Conservation (phyloP, 352 stramenopile species). For the Phytopythium chamaehyphon region DNA sequence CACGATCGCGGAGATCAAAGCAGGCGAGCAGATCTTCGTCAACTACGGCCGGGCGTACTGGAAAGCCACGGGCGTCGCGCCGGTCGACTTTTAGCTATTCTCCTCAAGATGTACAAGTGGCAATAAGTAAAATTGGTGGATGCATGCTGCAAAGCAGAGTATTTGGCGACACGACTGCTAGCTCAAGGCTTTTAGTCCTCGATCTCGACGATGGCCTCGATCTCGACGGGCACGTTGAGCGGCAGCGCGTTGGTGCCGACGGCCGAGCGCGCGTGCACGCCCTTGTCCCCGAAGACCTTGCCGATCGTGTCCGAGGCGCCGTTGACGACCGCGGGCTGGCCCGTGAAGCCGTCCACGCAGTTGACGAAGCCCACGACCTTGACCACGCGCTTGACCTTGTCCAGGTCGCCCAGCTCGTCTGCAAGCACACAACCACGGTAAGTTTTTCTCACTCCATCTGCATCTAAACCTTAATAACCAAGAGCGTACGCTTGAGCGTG, state of each 20-base stretch:
- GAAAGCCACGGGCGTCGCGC: slow-evolving; percentile 52
- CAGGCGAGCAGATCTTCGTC: slow-evolving; percentile 68
- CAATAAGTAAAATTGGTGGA: background rate
- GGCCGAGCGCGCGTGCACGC: slow-evolving; percentile 90
- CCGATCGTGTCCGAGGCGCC: slow-evolving; percentile 92
- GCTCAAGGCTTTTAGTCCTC: slow-evolving; percentile 52
- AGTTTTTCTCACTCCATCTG: background rate
- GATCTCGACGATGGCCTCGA: slow-evolving; percentile 96
- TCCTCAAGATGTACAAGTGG: background rate
- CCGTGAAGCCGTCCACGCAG: slow-evolving; percentile 90
- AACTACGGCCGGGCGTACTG: slow-evolving; percentile 72
- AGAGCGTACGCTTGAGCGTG: slow-evolving; percentile 84
- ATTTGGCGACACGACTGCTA: too few relatives aligned
- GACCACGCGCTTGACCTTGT: slow-evolving; percentile 92
- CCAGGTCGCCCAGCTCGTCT: slow-evolving; percentile 89
- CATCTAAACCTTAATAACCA: too few relatives aligned
- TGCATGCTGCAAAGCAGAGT: slow-evolving; percentile 4
- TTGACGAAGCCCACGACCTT: slow-evolving; percentile 97
- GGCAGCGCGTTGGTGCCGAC: slow-evolving; percentile 96
- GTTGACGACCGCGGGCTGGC: slow-evolving; percentile 94
- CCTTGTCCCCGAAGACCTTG: slow-evolving; percentile 90
- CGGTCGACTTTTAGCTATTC: slow-evolving; percentile 26
- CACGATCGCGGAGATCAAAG: slow-evolving; percentile 30
- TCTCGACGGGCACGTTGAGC: slow-evolving; percentile 95
- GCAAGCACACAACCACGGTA: slow-evolving; percentile 4